Percentiles rank a stretch among this genome's conserved stretches.
Evolutionary conservation across 495 filamentous ascomycete species (phyloP).

Genomic region (Echria macrotheca): DNA sequence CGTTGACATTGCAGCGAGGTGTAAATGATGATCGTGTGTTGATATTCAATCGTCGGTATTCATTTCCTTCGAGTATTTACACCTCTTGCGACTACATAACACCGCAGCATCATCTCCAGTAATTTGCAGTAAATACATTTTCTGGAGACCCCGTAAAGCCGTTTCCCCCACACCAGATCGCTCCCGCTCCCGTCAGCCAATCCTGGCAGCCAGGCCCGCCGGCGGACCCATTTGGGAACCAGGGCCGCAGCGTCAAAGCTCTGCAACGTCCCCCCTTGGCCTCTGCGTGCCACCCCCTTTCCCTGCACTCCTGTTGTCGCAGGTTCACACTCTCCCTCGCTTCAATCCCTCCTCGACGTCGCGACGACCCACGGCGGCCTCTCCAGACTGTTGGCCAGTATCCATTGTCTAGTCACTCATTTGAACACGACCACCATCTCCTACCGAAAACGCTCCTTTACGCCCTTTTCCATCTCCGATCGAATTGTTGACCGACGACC

Average conservation of each 20-base stretch:
- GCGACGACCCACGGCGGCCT: slow-evolving; percentile 5
- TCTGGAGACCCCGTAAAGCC: no score
- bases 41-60: no score
- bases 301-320: slow-evolving; percentile 13
- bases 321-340: slow-evolving; percentile 12
- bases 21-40: no score
- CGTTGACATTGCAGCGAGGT: neutral
- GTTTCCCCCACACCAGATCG: neutral
- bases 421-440: no score
- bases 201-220: neutral
- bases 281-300: slow-evolving; percentile 14
- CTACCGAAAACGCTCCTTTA: no score
- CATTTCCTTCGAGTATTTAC: no score
- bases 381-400: slow-evolving; percentile 7
- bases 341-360: slow-evolving; percentile 2
- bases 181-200: slow-evolving; percentile 3
- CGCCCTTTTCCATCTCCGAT: no score
- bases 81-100: no score
- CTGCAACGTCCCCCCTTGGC: slow-evolving; percentile 5
- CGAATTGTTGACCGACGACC: neutral
- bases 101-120: no score
- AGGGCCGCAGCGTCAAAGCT: slow-evolving; percentile 5
- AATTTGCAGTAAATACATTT: no score
- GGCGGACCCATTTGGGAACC: slow-evolving; percentile 1
- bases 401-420: slow-evolving; percentile 18